These are phyloP conservation scores for Sisymbrium irio DNA, from an alignment of 345 rosid species.

Conservation along the genomic window DNA sequence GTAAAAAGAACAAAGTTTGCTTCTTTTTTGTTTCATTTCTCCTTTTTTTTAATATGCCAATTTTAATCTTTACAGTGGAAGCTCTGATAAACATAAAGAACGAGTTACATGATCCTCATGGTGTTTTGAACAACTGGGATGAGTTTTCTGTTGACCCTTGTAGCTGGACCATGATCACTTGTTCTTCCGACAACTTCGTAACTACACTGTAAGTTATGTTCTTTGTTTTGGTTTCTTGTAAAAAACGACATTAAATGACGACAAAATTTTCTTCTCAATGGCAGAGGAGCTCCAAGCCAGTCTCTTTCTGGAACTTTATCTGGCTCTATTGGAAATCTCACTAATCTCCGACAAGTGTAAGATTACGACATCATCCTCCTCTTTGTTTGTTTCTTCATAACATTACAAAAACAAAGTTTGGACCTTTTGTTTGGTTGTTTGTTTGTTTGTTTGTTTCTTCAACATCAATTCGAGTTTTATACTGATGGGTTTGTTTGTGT, in stretches of 20 bases:
- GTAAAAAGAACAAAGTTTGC: constrained; percentile 32
- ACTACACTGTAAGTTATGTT: constrained; percentile 58
- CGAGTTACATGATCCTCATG: constrained; percentile 69
- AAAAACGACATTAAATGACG: neutral
- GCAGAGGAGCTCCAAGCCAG: constrained; percentile 93
- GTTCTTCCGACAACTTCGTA: constrained; percentile 78
- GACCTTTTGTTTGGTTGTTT: neutral
- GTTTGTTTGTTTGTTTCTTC: neutral
- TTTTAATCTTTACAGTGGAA: constrained; percentile 59
- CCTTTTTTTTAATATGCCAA: too few species aligned
- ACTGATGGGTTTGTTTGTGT: neutral
- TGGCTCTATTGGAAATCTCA: constrained; percentile 71
- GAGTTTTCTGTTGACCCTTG: constrained; percentile 95
- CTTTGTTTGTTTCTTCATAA: constrained; percentile 12
- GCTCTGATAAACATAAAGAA: constrained; percentile 65
- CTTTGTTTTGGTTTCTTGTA: neutral
- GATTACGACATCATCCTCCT: constrained; percentile 13
- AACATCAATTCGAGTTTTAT: neutral
- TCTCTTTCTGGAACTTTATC: constrained; percentile 84
- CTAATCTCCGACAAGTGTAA: constrained; percentile 90
- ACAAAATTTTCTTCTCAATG: too few species aligned
- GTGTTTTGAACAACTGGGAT: constrained; percentile 92
- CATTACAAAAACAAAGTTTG: neutral
- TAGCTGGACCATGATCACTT: constrained; percentile 94
- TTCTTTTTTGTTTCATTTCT: too few species aligned